phyloP scores from a whole-genome alignment of 2,329 filamentous ascomycete species.

The Colletotrichum aenigma region DNA sequence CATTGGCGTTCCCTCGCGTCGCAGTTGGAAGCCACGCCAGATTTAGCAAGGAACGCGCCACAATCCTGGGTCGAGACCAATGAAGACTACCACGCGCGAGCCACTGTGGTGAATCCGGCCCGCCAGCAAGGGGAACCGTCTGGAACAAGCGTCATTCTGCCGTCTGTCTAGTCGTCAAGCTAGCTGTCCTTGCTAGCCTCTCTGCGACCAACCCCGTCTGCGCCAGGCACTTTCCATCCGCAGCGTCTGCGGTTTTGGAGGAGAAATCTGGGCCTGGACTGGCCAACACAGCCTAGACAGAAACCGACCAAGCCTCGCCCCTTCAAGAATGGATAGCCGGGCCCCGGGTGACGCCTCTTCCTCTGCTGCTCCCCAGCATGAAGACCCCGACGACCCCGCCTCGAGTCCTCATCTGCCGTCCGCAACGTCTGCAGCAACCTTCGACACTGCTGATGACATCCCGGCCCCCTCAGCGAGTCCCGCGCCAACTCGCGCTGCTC shows the following conservation, averaged over 20 bases:
- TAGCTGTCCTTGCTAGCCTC: neutral
- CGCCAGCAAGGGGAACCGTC: neutral
- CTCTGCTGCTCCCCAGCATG: slow-evolving; percentile 2
- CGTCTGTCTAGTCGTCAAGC: neutral
- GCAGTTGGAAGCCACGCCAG: neutral
- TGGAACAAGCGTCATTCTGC: slow-evolving; percentile 10
- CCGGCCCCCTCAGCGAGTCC: neutral
- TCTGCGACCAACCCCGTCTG: neutral
- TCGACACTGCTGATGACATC: slow-evolving; percentile 2
- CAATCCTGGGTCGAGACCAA: neutral
- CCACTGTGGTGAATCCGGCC: slow-evolving; percentile 17
- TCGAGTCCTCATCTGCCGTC: neutral
- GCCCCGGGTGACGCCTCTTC: slow-evolving; percentile 5
- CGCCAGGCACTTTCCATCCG: neutral
- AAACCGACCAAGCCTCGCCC: neutral
- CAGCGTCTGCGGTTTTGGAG: neutral
- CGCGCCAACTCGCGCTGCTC: slow-evolving; percentile 5
- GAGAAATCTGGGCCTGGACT: neutral
- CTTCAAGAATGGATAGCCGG: slow-evolving; percentile 9
- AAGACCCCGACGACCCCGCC: slow-evolving; percentile 5
- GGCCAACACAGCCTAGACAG: slow-evolving; percentile 4
- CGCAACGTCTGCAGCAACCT: neutral
- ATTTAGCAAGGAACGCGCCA: slow-evolving; percentile 13
- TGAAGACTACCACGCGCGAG: slow-evolving; percentile 3
- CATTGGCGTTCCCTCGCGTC: neutral